Conservation (phyloP, 140 eudicot species). For the Cichorium intybus region DNA sequence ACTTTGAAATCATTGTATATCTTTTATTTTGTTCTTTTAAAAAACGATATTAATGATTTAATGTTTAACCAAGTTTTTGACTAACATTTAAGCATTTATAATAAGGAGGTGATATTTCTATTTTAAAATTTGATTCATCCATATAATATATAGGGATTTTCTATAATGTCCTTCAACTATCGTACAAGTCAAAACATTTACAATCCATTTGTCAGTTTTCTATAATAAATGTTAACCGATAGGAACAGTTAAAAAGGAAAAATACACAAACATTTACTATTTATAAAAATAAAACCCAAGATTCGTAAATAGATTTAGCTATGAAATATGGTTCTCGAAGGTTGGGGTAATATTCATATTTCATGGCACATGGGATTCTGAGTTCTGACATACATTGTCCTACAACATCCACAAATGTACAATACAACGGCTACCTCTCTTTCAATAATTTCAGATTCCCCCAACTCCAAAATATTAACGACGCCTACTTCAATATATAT, state of each 20-base stretch:
- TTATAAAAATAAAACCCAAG: neutral
- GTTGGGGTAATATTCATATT: neutral
- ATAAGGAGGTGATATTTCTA: too few species aligned
- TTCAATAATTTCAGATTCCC: neutral
- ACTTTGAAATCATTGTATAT: neutral
- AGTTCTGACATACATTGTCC: neutral
- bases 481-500: neutral
- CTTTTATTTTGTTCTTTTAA: neutral
- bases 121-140: too few species aligned
- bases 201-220: too few species aligned
- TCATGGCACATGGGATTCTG: neutral
- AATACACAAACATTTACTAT: neutral
- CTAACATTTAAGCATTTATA: neutral
- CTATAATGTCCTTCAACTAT: too few species aligned
- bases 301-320: neutral
- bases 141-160: too few species aligned
- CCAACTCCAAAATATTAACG: constrained; percentile 1
- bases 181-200: too few species aligned
- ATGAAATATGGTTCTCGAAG: neutral
- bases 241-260: too few species aligned
- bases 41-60: neutral
- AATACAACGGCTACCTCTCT: constrained; percentile 18
- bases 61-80: neutral
- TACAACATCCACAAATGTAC: constrained; percentile 7
- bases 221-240: too few species aligned